Evolutionary conservation across 345 rosid species (phyloP), one percentile per base, ranked within the genome.

Genomic region (Hibiscus trionum): DNA sequence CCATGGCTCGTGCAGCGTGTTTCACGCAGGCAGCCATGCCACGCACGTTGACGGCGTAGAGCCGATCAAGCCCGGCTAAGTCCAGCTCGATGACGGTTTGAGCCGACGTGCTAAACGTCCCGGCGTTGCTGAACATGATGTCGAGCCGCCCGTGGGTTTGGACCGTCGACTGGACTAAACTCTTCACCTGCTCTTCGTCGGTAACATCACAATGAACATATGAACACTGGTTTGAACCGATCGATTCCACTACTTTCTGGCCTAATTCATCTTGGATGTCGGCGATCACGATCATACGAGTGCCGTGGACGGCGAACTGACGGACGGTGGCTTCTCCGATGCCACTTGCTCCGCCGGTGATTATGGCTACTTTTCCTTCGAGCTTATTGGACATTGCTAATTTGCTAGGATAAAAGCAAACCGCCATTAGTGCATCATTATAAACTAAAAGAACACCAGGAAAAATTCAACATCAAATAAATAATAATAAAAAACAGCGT

Each of bases 81-180:
- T 71, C 74, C 5, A 71, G 66, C 15, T 71, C 44, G 3, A 71
- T 57, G 19, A 71, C 56, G 37, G 27, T 59, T 35, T 71, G 74
- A 8, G 61, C 35, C 2, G 66, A 26, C 27, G 27, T 64, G 8
- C 39, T 39, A 6, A 71, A 7, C 7, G 39, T 26, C 9, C 66
- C 74, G 12, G 17, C 74, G 21, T 71, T 59, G 35, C 74, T 59
- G 17, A 71, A 71, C 74, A 59, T 71, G 55, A 71, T 71, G 14
- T 71, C 74, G 8, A 71, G 74, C 66, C 49, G 66, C 0, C 57
- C 56, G 46, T 71, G 14, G 3, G 44, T 24, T 21, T 58, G 74
- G n/a, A 71, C 39, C 26, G 74, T 71, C 8, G 39, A 27, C 42
- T 44, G 42, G 1, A 71, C 74, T 24, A 16, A 2, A 14, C 53